Conservation (phyloP, 2,329 filamentous ascomycete species). For the Aspergillus tanneri region DNA sequence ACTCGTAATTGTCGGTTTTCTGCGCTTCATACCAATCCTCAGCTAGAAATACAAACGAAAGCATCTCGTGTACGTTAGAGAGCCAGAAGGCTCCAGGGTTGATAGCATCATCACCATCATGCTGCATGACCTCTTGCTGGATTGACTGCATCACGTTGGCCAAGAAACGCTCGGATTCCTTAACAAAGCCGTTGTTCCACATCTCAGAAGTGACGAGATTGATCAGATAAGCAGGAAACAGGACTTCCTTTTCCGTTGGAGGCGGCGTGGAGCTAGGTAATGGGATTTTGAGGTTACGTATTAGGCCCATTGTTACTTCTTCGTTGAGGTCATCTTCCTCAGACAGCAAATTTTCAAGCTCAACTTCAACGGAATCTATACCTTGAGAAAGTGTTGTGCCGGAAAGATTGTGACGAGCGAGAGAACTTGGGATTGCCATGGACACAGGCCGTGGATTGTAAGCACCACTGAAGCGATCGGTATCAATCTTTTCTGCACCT, state of each 20-base stretch:
- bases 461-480: conserved; percentile 85
- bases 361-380: conserved; percentile 87
- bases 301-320: conserved; percentile 93
- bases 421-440: conserved; percentile 70
- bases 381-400: conserved; percentile 76
- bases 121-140: conserved; percentile 98
- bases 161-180: conserved; percentile 97
- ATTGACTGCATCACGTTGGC: conserved; percentile 99
- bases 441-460: conserved; percentile 96
- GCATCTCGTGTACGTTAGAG: conserved; percentile 98
- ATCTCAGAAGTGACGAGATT: conserved; percentile 99
- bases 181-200: conserved; percentile 99
- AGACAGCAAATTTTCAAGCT: conserved; percentile 87
- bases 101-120: conserved; percentile 94
- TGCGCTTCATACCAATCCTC: conserved; percentile 99
- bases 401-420: conserved; percentile 68
- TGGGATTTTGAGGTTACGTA: conserved; percentile 94
- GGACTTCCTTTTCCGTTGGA: conserved; percentile 95
- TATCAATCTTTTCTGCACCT: conserved; percentile 77
- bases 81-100: conserved; percentile 98
- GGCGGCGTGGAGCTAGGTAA: conserved; percentile 81
- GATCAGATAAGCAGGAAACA: conserved; percentile 98
- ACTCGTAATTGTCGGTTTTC: conserved; percentile 99
- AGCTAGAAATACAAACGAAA: conserved; percentile 97
- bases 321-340: conserved; percentile 96